Evolutionary conservation across 2,329 filamentous ascomycete species (phyloP).

Genomic region (Fusarium bactridioides): DNA sequence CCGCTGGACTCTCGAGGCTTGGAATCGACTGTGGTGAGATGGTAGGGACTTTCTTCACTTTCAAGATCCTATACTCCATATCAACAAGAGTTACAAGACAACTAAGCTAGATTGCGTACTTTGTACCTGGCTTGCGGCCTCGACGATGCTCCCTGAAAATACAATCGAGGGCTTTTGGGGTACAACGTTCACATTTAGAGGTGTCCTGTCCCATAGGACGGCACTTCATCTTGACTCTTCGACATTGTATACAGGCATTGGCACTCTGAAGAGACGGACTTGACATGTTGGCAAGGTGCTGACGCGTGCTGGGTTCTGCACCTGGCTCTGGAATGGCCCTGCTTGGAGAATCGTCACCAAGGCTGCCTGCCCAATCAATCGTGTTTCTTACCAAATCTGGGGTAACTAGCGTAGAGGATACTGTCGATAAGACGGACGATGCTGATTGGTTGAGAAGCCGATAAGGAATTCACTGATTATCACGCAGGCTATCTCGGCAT

Average conservation of each 20-base stretch:
- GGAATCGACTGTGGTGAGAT: neutral
- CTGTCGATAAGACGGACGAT: fast-evolving
- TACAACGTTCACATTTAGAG: neutral
- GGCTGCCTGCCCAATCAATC: neutral
- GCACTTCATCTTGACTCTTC: neutral
- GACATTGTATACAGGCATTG: neutral
- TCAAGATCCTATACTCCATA: neutral
- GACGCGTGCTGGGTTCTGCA: neutral
- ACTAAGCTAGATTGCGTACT: neutral
- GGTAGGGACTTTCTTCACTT: neutral
- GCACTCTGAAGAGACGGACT: neutral
- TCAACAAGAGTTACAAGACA: fast-evolving
- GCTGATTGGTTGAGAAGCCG: neutral
- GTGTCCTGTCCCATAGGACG: neutral
- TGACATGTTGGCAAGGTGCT: fast-evolving
- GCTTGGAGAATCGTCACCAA: neutral
- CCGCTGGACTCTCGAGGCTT: neutral
- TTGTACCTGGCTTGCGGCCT: neutral
- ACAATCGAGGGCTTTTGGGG: neutral
- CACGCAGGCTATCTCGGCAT: neutral
- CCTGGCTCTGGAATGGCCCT: neutral
- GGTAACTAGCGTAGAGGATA: neutral
- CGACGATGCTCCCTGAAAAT: neutral
- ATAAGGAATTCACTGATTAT: fast-evolving
- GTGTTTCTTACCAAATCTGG: neutral